These are phyloP conservation scores for Hyaloscypha variabilis DNA, from an alignment of 495 filamentous ascomycete genomes.

Conservation along the genomic window DNA sequence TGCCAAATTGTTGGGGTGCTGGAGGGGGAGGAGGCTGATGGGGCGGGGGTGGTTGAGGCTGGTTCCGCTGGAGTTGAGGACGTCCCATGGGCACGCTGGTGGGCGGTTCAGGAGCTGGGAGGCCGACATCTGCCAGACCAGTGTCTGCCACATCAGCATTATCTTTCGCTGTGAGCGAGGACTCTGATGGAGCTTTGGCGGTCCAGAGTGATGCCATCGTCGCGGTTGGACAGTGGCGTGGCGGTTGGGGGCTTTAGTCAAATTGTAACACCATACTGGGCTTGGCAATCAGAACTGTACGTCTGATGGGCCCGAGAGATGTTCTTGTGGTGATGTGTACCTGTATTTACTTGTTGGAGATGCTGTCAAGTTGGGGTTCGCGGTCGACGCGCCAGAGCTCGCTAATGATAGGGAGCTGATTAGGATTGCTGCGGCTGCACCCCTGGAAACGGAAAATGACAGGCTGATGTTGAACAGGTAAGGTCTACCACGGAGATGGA, in stretches of 20 bases:
- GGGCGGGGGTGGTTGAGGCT: conserved; percentile 58
- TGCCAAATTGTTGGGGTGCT: conserved; percentile 32
- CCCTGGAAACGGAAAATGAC: too few species aligned
- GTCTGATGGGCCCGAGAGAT: not conserved
- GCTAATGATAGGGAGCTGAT: not conserved
- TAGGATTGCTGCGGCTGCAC: not conserved
- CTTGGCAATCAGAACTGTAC: not conserved
- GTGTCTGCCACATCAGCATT: conserved; percentile 33
- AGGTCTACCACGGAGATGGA: too few species aligned
- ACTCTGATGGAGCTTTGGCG: conserved; percentile 16
- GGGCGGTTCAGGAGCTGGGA: conserved; percentile 23
- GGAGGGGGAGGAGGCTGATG: conserved; percentile 57
- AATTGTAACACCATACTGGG: not conserved
- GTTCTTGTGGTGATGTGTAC: not conserved
- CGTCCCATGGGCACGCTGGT: conserved; percentile 34
- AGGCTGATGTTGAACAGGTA: too few species aligned
- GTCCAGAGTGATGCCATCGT: conserved; percentile 31
- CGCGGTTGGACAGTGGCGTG: not conserved
- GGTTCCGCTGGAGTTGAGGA: conserved; percentile 60
- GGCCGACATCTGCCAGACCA: conserved; percentile 32
- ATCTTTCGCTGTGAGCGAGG: conserved; percentile 15
- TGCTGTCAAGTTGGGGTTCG: not conserved
- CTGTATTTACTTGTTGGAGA: not conserved
- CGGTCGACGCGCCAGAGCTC: not conserved
- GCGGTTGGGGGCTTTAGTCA: not conserved